Conservation (phyloP, 495 filamentous ascomycete genomes). For the Talaromyces adpressus region DNA sequence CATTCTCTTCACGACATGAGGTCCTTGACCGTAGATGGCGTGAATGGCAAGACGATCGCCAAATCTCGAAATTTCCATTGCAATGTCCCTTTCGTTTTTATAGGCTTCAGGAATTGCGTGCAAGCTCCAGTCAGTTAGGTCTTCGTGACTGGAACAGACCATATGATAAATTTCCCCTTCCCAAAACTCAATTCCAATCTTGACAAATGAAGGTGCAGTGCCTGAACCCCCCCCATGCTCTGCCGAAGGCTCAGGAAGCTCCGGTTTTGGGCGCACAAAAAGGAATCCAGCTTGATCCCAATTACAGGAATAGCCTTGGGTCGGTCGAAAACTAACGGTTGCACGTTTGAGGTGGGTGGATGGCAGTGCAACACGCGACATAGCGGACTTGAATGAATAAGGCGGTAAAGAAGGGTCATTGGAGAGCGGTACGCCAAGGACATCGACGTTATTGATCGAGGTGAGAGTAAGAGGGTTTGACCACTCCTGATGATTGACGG, state of each 20-base stretch:
- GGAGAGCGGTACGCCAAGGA: neutral
- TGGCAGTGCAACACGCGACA: neutral
- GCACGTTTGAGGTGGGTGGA: neutral
- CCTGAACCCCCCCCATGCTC: neutral
- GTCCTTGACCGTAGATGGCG: neutral
- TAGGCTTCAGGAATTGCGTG: neutral
- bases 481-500: neutral
- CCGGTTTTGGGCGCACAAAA: neutral
- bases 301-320: neutral
- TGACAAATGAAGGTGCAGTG: neutral
- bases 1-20: neutral
- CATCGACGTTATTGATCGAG: neutral
- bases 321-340: neutral
- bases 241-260: neutral
- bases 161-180: neutral
- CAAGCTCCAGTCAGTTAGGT: neutral
- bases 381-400: neutral
- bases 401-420: neutral
- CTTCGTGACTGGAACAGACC: neutral
- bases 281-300: neutral
- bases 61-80: neutral
- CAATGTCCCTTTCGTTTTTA: neutral
- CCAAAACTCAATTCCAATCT: neutral
- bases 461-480: neutral
- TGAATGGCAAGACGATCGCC: neutral